phyloP scores from a whole-genome alignment of 257 asterid species.

The Nyctanthes arbortristis region DNA sequence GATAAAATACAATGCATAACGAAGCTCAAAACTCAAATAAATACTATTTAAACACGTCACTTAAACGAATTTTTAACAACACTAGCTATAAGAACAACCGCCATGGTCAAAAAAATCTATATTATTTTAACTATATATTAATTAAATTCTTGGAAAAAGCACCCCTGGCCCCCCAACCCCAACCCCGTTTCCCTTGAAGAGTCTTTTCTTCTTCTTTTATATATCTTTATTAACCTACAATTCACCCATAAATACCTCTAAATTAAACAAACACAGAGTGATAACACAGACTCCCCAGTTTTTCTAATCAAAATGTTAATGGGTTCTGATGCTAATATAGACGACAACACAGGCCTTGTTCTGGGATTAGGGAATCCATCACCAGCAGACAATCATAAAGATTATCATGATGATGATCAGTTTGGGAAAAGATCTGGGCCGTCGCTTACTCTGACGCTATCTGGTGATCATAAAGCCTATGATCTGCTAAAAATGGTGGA shows the following conservation, averaged over 20 bases:
- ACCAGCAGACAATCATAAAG: not conserved
- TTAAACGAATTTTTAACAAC: no score
- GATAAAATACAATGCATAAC: no score
- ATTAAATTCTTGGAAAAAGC: constrained; percentile 23
- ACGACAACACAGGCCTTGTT: constrained; percentile 36
- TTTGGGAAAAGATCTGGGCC: constrained; percentile 30
- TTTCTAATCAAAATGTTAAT: constrained; percentile 10
- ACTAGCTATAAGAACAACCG: no score
- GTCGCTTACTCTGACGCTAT: constrained; percentile 43
- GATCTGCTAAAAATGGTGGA: no score
- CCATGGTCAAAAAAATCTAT: no score
- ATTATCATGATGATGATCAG: not conserved
- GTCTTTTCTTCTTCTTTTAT: not conserved
- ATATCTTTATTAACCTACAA: no score
- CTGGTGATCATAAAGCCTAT: constrained; percentile 38
- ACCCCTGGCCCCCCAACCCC: constrained; percentile 22
- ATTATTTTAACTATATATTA: no score
- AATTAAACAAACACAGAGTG: not conserved
- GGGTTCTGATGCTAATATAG: constrained; percentile 54
- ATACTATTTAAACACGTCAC: no score
- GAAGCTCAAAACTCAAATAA: no score
- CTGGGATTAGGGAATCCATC: constrained; percentile 45
- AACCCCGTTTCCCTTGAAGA: not conserved
- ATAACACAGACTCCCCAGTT: not conserved
- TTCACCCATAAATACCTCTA: not conserved